Percentiles rank a stretch among this genome's conserved stretches.
Conservation (phyloP, 495 filamentous ascomycete genomes). For the Xylaria curta region DNA sequence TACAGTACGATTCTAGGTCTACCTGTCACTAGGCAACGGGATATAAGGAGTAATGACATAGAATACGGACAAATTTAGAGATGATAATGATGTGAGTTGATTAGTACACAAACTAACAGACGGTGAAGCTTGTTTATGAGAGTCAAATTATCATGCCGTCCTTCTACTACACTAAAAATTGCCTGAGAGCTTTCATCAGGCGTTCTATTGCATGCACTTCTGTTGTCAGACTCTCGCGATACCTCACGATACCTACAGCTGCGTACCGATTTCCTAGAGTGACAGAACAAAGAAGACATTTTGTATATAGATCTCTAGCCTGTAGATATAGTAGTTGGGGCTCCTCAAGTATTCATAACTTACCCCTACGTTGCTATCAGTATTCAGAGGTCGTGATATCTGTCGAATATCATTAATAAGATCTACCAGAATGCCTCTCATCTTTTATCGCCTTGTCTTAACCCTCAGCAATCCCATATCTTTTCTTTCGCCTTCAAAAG, state of each 20-base stretch:
- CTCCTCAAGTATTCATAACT: too few relatives aligned
- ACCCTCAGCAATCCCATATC: background rate
- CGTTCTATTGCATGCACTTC: background rate
- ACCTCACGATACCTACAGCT: too few relatives aligned
- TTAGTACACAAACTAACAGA: background rate
- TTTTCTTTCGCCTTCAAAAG: background rate
- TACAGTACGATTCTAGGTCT: background rate
- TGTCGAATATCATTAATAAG: background rate
- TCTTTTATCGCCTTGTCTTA: background rate
- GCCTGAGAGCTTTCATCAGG: background rate
- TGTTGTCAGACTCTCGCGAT: too few relatives aligned
- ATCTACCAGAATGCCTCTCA: background rate
- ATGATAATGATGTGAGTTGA: background rate
- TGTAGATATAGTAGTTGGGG: too few relatives aligned
- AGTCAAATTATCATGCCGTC: background rate
- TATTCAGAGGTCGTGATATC: too few relatives aligned
- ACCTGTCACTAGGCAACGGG: background rate
- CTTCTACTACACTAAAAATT: background rate
- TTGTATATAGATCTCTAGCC: too few relatives aligned
- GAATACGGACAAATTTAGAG: background rate
- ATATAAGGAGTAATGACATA: background rate
- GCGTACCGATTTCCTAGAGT: too few relatives aligned
- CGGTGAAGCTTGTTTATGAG: background rate
- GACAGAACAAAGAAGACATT: too few relatives aligned
- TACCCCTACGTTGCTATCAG: too few relatives aligned